Evolutionary conservation across 306 rosid genomes (phyloP).

Genomic region (Casuarina cunninghamiana): DNA sequence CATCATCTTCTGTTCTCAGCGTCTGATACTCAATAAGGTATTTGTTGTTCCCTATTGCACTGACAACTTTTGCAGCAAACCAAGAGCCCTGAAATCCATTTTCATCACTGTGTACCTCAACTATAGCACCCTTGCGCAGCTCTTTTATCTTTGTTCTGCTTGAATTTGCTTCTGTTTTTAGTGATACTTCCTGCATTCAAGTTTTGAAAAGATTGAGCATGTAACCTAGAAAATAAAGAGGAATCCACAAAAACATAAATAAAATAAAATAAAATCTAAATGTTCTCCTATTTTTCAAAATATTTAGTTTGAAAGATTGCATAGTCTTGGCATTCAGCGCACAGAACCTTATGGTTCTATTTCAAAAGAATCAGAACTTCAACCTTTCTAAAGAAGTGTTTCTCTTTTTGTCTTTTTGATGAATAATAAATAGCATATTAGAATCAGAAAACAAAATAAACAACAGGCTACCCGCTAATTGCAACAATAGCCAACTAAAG

Average conservation of each 20-base stretch:
- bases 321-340: background rate
- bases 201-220: background rate
- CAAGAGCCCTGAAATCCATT: slow-evolving; percentile 77
- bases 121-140: slow-evolving; percentile 39
- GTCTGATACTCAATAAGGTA: slow-evolving; percentile 42
- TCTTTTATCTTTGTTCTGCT: slow-evolving; percentile 18
- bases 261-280: background rate
- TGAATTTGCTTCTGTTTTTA: slow-evolving; percentile 12
- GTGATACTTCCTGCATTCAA: slow-evolving; percentile 15
- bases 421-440: too few relatives aligned
- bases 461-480: too few relatives aligned
- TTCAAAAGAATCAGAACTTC: background rate
- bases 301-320: background rate
- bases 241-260: background rate
- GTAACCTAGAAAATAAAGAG: background rate
- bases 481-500: too few relatives aligned
- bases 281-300: background rate
- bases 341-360: background rate
- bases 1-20: slow-evolving; percentile 49
- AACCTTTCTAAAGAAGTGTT: background rate
- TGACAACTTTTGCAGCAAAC: slow-evolving; percentile 56
- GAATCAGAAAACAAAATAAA: too few relatives aligned
- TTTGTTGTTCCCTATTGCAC: slow-evolving; percentile 26
- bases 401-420: too few relatives aligned
- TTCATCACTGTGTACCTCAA: slow-evolving; percentile 69